Base-by-base conservation (phyloP, 2,329 filamentous ascomycete genomes). In the Bipolaris victoriae region DNA sequence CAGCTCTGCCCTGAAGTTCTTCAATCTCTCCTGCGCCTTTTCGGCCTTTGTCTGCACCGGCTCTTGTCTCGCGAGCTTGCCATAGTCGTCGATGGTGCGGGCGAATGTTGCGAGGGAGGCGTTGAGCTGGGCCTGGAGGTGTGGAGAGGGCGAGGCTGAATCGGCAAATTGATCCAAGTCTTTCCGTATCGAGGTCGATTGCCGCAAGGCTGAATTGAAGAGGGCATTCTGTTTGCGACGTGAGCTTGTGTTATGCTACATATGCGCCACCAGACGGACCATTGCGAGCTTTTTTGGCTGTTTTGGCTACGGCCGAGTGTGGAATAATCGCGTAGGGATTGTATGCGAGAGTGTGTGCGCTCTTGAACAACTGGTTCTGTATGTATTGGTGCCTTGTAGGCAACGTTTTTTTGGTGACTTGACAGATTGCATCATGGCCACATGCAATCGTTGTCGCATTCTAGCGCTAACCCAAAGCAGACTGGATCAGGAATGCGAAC, bases 41-140 rank as follows among this genome's bases (percentile, higher is more conserved):
- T 95, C 89, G 67, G 96, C 91, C 79, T 98, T 99, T 58, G 91
- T 89, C 4, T 90, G 85, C 55, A 96, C 93, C 31, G 97, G 86
- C 77, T 99, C 95, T 69, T 94, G 90, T 64, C 91, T 90, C 1
- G 93, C 90, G 29, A 96, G 86, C 53, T 85, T 84, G 70, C 90
- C 87, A 81, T 99, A 99, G 74, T 97, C 93, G 79, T 97, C 93
- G 63, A 99, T 84, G 0, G 92, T 96, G 60, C 95, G 91, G 45
- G 90, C 86, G 76, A 99, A 92, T 58, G 92, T 87, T 41, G 90
- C 88, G 29, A 96, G 80, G 13, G 90, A 74, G 2, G 73, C 72
- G 61, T 70, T 71, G 56, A 77, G 71, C 49, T 76, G 74, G 46
- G 72, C 85, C 71, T 89, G 88, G 11, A 90, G 81, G 49, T 86